Percentiles rank a stretch among this genome's conserved stretches.
These are phyloP conservation scores for Acanthamoeba pearcei DNA, from an alignment of 208 protist species.

Conservation along the genomic window DNA sequence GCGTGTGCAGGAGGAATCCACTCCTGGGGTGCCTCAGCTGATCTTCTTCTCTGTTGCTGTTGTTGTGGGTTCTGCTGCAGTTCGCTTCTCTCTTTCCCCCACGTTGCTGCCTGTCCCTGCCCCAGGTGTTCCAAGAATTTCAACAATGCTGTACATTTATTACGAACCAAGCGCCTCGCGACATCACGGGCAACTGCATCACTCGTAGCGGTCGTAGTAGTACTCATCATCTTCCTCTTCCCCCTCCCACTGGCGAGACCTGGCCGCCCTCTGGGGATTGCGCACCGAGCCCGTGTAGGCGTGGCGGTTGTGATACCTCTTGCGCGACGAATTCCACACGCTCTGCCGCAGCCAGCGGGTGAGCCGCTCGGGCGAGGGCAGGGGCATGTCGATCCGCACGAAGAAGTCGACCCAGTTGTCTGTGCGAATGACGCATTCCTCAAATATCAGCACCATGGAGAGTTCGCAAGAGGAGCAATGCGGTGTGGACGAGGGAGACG, in stretches of 20 bases:
- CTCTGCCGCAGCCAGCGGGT: slow-evolving; percentile 14
- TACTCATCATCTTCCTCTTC: background rate
- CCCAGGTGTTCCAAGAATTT: background rate
- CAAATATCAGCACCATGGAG: background rate
- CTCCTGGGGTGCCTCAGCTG: background rate
- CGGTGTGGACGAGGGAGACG: background rate
- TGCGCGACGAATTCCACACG: slow-evolving; percentile 15
- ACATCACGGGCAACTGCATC: no score
- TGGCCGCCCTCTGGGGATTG: background rate
- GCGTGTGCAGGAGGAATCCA: no score
- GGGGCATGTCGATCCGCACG: background rate
- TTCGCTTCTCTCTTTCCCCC: slow-evolving; percentile 14
- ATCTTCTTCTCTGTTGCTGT: background rate
- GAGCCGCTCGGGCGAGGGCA: slow-evolving; percentile 8
- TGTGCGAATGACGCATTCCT: background rate
- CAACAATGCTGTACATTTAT: background rate
- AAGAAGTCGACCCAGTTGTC: slow-evolving; percentile 50
- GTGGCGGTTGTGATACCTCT: slow-evolving; percentile 37
- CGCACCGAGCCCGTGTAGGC: background rate
- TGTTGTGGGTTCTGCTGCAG: background rate
- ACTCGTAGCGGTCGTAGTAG: background rate
- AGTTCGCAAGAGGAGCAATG: background rate
- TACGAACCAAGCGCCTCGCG: no score
- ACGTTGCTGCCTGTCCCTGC: background rate
- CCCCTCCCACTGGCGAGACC: background rate